Base-by-base conservation (phyloP, 2,329 filamentous ascomycete genomes). In the Aspergillus viridinutans region DNA sequence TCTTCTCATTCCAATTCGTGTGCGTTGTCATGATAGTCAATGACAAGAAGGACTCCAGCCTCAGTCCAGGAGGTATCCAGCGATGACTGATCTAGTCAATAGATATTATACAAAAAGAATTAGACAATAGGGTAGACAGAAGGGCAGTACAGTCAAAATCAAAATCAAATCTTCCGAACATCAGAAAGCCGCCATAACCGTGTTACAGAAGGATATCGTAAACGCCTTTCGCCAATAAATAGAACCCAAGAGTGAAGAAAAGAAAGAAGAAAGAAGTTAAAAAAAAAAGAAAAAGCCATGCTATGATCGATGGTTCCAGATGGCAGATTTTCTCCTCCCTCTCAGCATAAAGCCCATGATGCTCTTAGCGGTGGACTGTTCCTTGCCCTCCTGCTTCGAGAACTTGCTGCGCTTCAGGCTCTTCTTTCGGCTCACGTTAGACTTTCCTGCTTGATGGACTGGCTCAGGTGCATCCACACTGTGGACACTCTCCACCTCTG, bases 321-420 rank as follows among this genome's bases (percentile, higher is more conserved):
- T 58, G 17, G 55, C 49, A n/a, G 64, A 66, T 52, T 64, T 64
- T 35, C 64, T 56, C 56, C 58, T 61, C 10, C 59, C 56, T 25
- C 63, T 49, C 25, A 66, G 49, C 62, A 64, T 63, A 32, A 66
- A 65, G 2, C 56, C 64, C 53, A 66, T 61, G 54, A 66, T 64
- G 53, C 61, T 65, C 49, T 65, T 66, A 47, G 58, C 50, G 4
- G 54, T 47, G 14, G 62, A 52, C 21, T 51, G 53, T 14, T 65
- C 59, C 4, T 56, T 26, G 25, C n/a, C 14, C 21, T 62, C 55
- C 12, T 28, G 17, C 20, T 56, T 61, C 9, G 49, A 35, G 14
- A 57, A 49, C 48, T 59, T 59, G 55, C 56, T 55, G n/a, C 43
- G 58, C n/a, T 57, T 55, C 49, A 62, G 43, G 52, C 62, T 63